phyloP scores from a whole-genome alignment of 805 yeast genomes.

The Lachancea waltii region DNA sequence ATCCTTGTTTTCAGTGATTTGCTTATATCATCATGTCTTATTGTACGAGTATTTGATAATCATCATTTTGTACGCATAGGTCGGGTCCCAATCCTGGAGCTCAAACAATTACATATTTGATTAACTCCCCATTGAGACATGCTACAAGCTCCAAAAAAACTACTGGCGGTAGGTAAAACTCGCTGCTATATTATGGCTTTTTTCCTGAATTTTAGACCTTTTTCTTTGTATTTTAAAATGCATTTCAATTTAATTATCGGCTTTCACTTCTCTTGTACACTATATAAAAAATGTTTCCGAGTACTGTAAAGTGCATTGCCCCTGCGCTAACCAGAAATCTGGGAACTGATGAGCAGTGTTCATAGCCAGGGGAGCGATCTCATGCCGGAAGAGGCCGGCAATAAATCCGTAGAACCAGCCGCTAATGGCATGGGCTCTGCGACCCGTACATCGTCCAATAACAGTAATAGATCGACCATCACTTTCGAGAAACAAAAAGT shows the following conservation, averaged over 20 bases:
- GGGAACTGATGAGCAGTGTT: conserved; percentile 19
- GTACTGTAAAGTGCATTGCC: neutral
- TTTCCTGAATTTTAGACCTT: no score
- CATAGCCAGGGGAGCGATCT: conserved; percentile 21
- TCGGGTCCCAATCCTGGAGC: no score
- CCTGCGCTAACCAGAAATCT: neutral
- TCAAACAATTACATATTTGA: no score
- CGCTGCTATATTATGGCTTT: no score
- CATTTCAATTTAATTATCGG: no score
- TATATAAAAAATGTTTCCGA: neutral
- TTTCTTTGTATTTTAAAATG: no score
- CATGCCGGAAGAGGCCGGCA: conserved; percentile 10
- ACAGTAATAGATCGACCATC: conserved; percentile 16
- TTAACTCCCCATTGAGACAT: no score
- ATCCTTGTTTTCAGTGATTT: neutral
- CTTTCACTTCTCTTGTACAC: neutral
- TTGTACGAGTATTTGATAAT: no score
- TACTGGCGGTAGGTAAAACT: no score
- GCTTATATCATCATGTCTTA: no score
- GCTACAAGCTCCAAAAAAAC: no score
- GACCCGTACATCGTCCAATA: conserved; percentile 9
- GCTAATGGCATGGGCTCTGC: conserved; percentile 8
- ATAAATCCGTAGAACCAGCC: conserved; percentile 9
- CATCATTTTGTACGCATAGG: no score
- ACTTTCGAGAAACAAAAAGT: conserved; percentile 56